These are phyloP conservation scores for Blumeriella jaapii DNA, from an alignment of 2,329 filamentous ascomycete genomes.

Conservation along the genomic window DNA sequence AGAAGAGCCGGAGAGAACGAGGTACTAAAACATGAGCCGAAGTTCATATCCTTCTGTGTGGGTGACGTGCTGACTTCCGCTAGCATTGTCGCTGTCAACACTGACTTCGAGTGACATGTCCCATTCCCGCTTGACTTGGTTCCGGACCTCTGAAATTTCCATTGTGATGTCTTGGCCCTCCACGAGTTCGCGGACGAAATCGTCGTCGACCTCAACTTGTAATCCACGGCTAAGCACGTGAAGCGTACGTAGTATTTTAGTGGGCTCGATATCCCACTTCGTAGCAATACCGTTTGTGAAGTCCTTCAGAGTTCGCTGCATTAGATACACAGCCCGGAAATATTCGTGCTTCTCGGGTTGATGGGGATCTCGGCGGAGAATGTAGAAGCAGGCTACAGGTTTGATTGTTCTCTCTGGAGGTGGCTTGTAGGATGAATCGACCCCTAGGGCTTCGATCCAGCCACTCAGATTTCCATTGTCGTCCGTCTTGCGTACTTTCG, in stretches of 20 bases:
- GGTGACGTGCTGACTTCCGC: constrained; percentile 17
- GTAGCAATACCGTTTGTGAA: constrained; percentile 60
- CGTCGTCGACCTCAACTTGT: constrained; percentile 80
- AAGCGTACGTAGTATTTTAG: constrained; percentile 58
- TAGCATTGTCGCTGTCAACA: constrained; percentile 22
- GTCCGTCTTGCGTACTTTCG: constrained; percentile 45
- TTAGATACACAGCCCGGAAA: constrained; percentile 78
- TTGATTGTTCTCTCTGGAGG: constrained; percentile 62
- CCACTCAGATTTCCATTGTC: constrained; percentile 57
- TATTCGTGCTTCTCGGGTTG: constrained; percentile 40
- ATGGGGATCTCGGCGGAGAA: constrained; percentile 45
- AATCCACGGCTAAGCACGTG: constrained; percentile 64
- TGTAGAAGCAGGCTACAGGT: constrained; percentile 78
- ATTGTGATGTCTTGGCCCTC: constrained; percentile 90
- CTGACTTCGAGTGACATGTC: constrained; percentile 45
- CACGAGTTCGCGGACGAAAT: constrained; percentile 68
- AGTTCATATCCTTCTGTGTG: constrained; percentile 26
- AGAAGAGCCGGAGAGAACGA: constrained; percentile 8
- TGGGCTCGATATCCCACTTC: constrained; percentile 72
- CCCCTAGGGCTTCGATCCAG: constrained; percentile 84
- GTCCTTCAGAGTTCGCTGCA: constrained; percentile 62
- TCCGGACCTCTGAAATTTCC: constrained; percentile 38
- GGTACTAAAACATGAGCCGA: constrained; percentile 27
- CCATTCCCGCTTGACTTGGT: constrained; percentile 44
- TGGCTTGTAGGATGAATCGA: constrained; percentile 76